A percentile compares a stretch with the other conserved stretches of the same genome.
phyloP scores from a whole-genome alignment of 2,329 filamentous ascomycete species.

The Westerdykella sp. region DNA sequence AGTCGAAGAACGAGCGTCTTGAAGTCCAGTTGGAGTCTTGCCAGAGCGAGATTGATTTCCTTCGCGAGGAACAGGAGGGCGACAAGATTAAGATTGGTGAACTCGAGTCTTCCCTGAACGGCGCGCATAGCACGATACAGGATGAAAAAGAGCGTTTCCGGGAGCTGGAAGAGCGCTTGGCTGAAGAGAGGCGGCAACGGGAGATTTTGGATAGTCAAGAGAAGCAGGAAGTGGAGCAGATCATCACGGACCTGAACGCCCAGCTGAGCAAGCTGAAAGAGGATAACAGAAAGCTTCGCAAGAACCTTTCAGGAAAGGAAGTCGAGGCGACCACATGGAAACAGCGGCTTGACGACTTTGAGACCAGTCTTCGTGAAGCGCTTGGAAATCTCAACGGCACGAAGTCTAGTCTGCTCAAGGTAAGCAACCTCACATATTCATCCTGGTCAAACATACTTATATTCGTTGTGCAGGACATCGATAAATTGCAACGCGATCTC shows the following conservation, averaged over 20 bases:
- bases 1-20: conserved; percentile 79
- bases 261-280: conserved; percentile 79
- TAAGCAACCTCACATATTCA: conserved; percentile 27
- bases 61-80: conserved; percentile 91
- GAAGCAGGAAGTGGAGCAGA: conserved; percentile 90
- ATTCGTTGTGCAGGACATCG: conserved; percentile 57
- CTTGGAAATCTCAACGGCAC: conserved; percentile 85
- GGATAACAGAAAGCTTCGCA: conserved; percentile 73
- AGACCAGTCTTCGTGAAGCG: conserved; percentile 79
- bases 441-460: conserved; percentile 14
- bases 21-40: conserved; percentile 88
- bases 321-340: conserved; percentile 89
- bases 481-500: conserved; percentile 79
- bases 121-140: conserved; percentile 69
- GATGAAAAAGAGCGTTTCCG: conserved; percentile 69
- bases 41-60: conserved; percentile 87
- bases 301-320: conserved; percentile 75
- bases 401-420: conserved; percentile 75
- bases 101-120: conserved; percentile 74
- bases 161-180: conserved; percentile 57
- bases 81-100: conserved; percentile 98
- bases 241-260: conserved; percentile 85
- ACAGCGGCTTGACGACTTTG: conserved; percentile 80
- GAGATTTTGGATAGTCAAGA: conserved; percentile 82
- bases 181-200: conserved; percentile 75